Evolutionary conservation across 441 rosid species (phyloP).

Genomic region (Aleurites moluccanus): DNA sequence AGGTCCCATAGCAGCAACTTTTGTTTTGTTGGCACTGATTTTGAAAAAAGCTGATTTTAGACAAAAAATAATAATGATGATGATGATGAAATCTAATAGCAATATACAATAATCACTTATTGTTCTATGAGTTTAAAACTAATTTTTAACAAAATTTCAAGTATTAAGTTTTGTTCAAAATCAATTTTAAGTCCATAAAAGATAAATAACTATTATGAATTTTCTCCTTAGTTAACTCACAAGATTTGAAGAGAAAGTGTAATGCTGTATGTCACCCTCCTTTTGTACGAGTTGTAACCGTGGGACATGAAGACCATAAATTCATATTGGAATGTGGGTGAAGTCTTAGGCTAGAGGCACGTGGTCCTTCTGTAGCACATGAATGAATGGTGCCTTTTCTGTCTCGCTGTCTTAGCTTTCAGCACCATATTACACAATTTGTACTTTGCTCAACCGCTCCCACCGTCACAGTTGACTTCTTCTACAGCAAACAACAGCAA

Average conservation of each 20-base stretch:
- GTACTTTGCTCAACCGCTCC: neutral
- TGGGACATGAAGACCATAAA: neutral
- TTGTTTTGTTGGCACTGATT: neutral
- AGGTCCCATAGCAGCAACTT: neutral
- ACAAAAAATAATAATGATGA: no score
- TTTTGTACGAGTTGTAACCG: neutral
- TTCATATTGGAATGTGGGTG: neutral
- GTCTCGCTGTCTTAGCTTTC: neutral
- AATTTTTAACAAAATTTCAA: no score
- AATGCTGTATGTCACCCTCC: no score
- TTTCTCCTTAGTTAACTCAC: no score
- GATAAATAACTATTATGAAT: no score
- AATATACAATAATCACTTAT: no score
- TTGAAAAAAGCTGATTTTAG: no score
- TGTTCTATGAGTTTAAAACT: no score
- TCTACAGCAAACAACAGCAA: neutral
- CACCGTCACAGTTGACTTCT: neutral
- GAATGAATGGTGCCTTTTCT: neutral
- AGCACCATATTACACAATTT: neutral
- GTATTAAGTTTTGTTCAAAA: no score
- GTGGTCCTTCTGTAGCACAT: neutral
- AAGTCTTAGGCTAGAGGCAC: neutral
- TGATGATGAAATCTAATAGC: no score
- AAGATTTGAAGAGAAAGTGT: no score
- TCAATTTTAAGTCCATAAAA: no score